Base-by-base conservation (phyloP, 805 yeast species). In the Pichia manshurica region DNA sequence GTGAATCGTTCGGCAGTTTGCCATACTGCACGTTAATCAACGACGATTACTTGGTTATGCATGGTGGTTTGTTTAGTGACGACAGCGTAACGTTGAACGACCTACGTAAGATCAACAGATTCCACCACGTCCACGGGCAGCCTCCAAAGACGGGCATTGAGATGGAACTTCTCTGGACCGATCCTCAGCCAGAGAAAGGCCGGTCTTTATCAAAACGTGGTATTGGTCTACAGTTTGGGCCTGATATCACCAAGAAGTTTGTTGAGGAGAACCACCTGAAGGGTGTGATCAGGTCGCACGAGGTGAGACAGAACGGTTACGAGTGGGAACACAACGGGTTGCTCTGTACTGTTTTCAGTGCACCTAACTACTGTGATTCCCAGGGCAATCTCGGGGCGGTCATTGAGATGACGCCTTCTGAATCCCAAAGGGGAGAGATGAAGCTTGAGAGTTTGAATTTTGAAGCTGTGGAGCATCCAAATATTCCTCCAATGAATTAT, bases 161-260 rank as follows among this genome's bases (percentile, higher is more conserved):
- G 65, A 93, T 91, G 97, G 99, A 93, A 61, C 73, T 93, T 61
- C 71, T 93, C 51, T 93, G 99, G 99, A 87, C 97, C 0, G 99
- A 93, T 66, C 99, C 99, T 1, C 97, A 89, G 65, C 71, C 72
- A 0, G 72, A 69, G 13, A 68, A 77, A 17, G 99, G 98, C 6
- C 76, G 95, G 32, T 79, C 88, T 1, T 87, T 93, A 5, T 85
- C 95, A 20, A 89, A 89, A 66, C 79, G 99, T 64, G 99, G 99
- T 38, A 80, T 91, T 48, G 98, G 98, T 28, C 78, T 87, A 65
- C 96, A 93, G 63, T 93, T 93, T 65, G 99, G 99, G 2, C 96
- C 97, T 9, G 98, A 93, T 62, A 78, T 93, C 51, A 91, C 99
- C 4, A 80, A 79, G 43, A 63, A 75, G 36, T 93, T 91, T 73